A percentile compares a stretch with the other conserved stretches of the same genome.
Evolutionary conservation across 805 yeast genomes (phyloP).

Genomic region (Candida awuae): DNA sequence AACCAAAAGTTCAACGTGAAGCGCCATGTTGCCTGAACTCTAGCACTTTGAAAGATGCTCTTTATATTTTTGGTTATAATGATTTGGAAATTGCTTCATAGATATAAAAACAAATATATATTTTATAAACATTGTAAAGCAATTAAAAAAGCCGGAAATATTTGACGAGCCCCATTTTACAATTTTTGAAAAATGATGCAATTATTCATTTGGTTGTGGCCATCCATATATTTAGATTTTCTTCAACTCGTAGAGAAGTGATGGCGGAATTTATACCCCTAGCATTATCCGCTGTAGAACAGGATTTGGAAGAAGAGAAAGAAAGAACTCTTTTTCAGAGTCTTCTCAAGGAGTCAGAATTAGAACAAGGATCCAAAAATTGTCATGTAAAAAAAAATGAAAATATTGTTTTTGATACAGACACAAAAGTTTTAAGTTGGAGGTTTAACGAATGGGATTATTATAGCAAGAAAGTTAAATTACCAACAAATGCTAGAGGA

Average conservation of each 20-base stretch:
- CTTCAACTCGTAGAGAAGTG: too few relatives aligned
- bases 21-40: conserved; percentile 84
- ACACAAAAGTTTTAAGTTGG: conserved; percentile 43
- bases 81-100: conserved; percentile 41
- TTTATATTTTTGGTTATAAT: conserved; percentile 72
- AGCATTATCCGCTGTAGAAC: not conserved
- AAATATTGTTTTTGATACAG: conserved; percentile 18
- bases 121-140: too few relatives aligned
- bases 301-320: conserved; percentile 3
- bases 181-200: too few relatives aligned
- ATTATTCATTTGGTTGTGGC: too few relatives aligned
- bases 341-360: conserved; percentile 9
- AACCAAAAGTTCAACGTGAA: conserved; percentile 75
- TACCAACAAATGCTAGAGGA: conserved; percentile 82
- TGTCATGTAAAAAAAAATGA: conserved; percentile 18
- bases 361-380: conserved; percentile 17
- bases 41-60: conserved; percentile 59
- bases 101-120: not conserved
- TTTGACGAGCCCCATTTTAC: conserved; percentile 1
- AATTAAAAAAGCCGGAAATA: not conserved
- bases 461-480: conserved; percentile 39
- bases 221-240: too few relatives aligned
- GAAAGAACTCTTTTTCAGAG: conserved; percentile 11
- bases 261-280: conserved; percentile 3
- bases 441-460: conserved; percentile 89